Percentiles rank a stretch among this genome's conserved stretches.
phyloP scores from a whole-genome alignment of 2,329 filamentous ascomycete genomes.

The Fusarium floridanum region DNA sequence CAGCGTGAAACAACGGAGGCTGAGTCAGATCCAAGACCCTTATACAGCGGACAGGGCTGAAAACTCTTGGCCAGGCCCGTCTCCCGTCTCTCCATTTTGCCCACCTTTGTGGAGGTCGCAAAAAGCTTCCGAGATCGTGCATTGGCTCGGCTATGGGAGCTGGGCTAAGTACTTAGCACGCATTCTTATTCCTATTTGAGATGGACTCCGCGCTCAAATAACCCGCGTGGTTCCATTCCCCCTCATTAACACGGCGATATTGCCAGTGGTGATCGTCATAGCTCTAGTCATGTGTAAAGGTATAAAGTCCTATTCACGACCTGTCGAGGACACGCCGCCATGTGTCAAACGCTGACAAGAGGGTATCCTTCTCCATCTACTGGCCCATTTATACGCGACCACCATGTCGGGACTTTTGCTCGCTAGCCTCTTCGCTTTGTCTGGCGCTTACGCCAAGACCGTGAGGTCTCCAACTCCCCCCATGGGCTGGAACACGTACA shows the following conservation, averaged over 20 bases:
- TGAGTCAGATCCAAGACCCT: background rate
- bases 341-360: background rate
- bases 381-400: background rate
- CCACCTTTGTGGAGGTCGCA: background rate
- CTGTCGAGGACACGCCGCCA: background rate
- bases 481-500: constrained; percentile 72
- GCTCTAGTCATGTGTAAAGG: background rate
- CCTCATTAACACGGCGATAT: background rate
- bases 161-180: background rate
- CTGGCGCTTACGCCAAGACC: constrained; percentile 11
- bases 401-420: constrained; percentile 22
- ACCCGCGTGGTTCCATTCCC: background rate
- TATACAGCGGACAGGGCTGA: background rate
- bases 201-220: background rate
- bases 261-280: background rate
- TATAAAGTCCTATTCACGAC: background rate
- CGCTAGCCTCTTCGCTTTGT: constrained; percentile 12
- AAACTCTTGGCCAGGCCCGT: background rate
- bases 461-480: constrained; percentile 53
- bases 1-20: background rate
- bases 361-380: background rate
- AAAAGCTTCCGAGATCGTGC: background rate
- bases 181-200: background rate
- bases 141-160: background rate
- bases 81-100: background rate